Evolutionary conservation across 352 stramenopile species (phyloP).

Genomic region (Pythium oligandrum): DNA sequence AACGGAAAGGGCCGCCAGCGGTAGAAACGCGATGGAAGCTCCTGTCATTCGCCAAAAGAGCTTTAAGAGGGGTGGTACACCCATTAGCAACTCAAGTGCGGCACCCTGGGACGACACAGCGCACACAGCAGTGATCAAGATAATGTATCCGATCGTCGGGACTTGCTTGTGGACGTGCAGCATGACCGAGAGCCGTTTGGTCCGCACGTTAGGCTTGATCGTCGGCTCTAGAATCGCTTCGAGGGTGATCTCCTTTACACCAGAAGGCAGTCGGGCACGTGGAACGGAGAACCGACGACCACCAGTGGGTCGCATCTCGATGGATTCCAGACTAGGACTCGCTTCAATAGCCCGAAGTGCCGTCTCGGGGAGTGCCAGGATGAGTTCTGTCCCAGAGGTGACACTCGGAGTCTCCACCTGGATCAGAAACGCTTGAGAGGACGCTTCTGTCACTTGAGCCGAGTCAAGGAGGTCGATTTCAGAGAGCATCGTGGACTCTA

Average conservation of each 20-base stretch:
- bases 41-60: slow-evolving; percentile 54
- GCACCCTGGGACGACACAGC: slow-evolving; percentile 45
- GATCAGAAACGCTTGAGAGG: slow-evolving; percentile 16
- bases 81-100: slow-evolving; percentile 31
- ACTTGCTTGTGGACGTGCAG: slow-evolving; percentile 48
- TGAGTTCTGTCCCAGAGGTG: slow-evolving; percentile 15
- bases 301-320: not conserved
- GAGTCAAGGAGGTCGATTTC: slow-evolving; percentile 15
- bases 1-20: slow-evolving; percentile 23
- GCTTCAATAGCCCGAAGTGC: not conserved
- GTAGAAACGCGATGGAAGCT: slow-evolving; percentile 29
- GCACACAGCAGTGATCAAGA: slow-evolving; percentile 31
- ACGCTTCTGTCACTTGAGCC: not conserved
- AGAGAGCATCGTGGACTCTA: slow-evolving; percentile 14
- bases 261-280: slow-evolving; percentile 21
- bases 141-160: slow-evolving; percentile 34
- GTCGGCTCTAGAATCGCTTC: slow-evolving; percentile 18
- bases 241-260: slow-evolving; percentile 30
- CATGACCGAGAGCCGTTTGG: slow-evolving; percentile 21
- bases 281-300: not conserved
- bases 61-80: slow-evolving; percentile 40
- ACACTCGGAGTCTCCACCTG: slow-evolving; percentile 4
- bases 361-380: slow-evolving; percentile 29
- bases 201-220: not conserved
- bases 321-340: not conserved